Evolutionary conservation across 2,329 filamentous ascomycete species (phyloP), one percentile per base, ranked within the genome.

Genomic region (Fusarium nelsonii): DNA sequence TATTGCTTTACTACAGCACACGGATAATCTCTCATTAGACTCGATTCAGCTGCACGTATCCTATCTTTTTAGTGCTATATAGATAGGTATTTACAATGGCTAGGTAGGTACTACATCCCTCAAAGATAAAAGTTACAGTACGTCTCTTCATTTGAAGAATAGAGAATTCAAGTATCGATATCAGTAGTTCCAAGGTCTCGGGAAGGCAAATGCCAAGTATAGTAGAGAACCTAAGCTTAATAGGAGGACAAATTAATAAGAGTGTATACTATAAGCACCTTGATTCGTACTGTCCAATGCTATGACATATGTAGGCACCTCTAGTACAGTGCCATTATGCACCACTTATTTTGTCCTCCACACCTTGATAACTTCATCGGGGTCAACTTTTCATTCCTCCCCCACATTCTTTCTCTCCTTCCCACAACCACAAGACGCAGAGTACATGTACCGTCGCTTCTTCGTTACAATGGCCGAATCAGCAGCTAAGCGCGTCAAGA

Each of bases 401-500:
- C 33, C 43, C 46, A 23, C 44, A 45, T 37, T 36, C 18, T 49
- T 36, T 54, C 26, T 37, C 40, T 26, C 33, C 56, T 37, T 45
- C 51, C 51, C 20, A 46, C 43, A 41, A 32, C 43, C 45, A 28
- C 37, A 66, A 39, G 33, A 37, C 20, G 44, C 52, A 49, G 32
- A 40, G 44, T 45, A 54, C 39, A 80, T 80, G 78, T 71, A 77
- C 50, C 77, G 76, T 44, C 77, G 78, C 60, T 46, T 76, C 60
- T 20, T 77, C 34, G 71, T 64, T 15, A 72, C 65, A 69, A 81
- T 81, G 79, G 85, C 90, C 75, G 88, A 92, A 84, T 87, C 84
- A 77, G 87, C 90, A 75, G 82, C 91, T 68, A 98, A 98, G 83
- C 91, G 92, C 80, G 83, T 97, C 79, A 97, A 97, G 87, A 92